phyloP scores from a whole-genome alignment of 208 protist genomes.

The Wallacemonas sp. region DNA sequence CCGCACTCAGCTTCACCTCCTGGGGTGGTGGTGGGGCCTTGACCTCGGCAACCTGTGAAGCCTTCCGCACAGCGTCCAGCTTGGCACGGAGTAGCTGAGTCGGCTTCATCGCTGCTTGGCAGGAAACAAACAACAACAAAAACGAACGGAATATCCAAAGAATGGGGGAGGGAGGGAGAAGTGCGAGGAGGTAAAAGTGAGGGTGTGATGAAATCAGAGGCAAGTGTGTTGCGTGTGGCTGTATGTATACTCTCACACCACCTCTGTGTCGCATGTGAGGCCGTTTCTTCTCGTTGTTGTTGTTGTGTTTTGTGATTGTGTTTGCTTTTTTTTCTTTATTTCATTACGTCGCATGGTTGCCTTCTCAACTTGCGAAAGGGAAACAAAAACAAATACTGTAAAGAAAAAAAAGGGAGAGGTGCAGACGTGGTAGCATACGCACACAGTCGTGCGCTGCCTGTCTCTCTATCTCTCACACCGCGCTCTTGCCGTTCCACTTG shows the following conservation, averaged over 20 bases:
- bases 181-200: constrained; percentile 6
- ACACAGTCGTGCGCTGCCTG: no score
- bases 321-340: no score
- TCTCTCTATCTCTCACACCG: no score
- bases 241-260: no score
- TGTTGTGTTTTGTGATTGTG: no score
- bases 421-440: neutral
- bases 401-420: constrained; percentile 8
- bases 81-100: constrained; percentile 15
- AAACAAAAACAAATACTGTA: neutral
- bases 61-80: constrained; percentile 21
- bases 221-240: no score
- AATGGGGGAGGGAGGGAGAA: neutral
- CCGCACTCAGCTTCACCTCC: constrained; percentile 44
- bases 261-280: neutral
- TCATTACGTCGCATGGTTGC: no score
- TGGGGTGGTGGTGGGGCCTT: neutral
- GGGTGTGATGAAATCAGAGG: no score
- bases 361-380: no score
- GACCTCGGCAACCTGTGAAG: constrained; percentile 34
- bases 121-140: constrained; percentile 2
- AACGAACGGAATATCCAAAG: neutral
- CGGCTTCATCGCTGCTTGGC: neutral
- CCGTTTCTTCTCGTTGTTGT: neutral
- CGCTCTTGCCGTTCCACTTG: constrained; percentile 87